Evolutionary conservation across 306 rosid species (phyloP), one percentile per base, ranked within the genome.

Genomic region (Aeschynomene evenia): DNA sequence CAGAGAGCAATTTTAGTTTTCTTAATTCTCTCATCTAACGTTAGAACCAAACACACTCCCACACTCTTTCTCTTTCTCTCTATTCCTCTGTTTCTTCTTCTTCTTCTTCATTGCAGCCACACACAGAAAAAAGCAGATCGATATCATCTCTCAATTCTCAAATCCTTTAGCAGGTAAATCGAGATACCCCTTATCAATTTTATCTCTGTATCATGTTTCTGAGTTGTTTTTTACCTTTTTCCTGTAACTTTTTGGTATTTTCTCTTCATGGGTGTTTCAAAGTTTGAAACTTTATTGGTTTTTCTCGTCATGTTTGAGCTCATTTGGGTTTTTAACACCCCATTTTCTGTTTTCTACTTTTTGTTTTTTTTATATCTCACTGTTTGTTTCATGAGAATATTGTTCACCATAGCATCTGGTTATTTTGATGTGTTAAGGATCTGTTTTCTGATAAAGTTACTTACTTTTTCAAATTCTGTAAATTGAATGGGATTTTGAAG

Each of bases 161-260:
- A 74, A 42, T 7, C 36, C 56, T 8, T 59, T 6, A 6, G 4
- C 59, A 36, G 77, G 80, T 70, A 75, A 9, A 6, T 39, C 19
- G 5, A 56, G 15, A n/a, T 22, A 42, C 58, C n/a, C 45, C 45
- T 26, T 11, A 2, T 64, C 37, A 26, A 0, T 65, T 52, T 29
- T 60, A 18, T 7, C 51, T 67, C 28, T 29, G 14, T 39, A 4
- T 43, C 4, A 46, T 18, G 64, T 23, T 64, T 40, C 39, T 21
- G 15, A 23, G 4, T 51, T 8, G 2, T 5, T n/a, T 40, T 22
- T 23, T 34, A 2, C 1, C 7, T 43, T n/a, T 13, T 43, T 43
- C 19, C 5, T 23, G 7, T 13, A 26, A 2, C 1, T 11, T 10
- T 18, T 21, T 6, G 8, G n/a, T 66, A 13, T 13, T 46, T n/a